Percentiles rank a stretch among this genome's conserved stretches.
These are phyloP conservation scores for Pythium sukuiense DNA, from an alignment of 352 stramenopile species.

Conservation along the genomic window DNA sequence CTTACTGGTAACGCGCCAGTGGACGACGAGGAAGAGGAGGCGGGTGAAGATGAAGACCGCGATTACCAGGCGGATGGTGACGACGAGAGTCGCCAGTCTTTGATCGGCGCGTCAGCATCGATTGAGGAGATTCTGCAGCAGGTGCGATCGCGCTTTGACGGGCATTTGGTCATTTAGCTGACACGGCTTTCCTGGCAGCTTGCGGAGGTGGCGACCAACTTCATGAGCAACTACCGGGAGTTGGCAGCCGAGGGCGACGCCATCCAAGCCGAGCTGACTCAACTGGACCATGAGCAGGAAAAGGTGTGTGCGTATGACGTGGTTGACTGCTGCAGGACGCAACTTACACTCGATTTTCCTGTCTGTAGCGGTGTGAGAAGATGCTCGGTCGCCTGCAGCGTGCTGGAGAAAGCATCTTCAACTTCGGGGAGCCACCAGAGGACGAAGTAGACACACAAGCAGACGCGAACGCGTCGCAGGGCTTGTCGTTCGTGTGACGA, in stretches of 20 bases:
- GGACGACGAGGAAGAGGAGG: neutral
- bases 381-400: slow-evolving; percentile 23
- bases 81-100: neutral
- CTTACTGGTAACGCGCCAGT: neutral
- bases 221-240: slow-evolving; percentile 32
- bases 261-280: slow-evolving; percentile 65
- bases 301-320: slow-evolving; percentile 27
- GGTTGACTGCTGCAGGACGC: neutral
- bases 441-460: slow-evolving; percentile 1
- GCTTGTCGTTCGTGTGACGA: neutral
- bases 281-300: slow-evolving; percentile 58
- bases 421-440: slow-evolving; percentile 12
- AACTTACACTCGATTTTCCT: neutral
- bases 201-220: slow-evolving; percentile 24
- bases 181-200: slow-evolving; percentile 10
- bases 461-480: slow-evolving; percentile 10
- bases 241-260: slow-evolving; percentile 48
- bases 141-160: neutral
- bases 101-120: slow-evolving; percentile 11
- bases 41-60: neutral
- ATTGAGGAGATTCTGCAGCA: slow-evolving; percentile 26
- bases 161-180: neutral
- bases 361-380: slow-evolving; percentile 17
- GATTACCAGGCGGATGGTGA: neutral
- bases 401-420: slow-evolving; percentile 22